phyloP scores from a whole-genome alignment of 257 asterid genomes.

The Solanum appendiculatum region DNA sequence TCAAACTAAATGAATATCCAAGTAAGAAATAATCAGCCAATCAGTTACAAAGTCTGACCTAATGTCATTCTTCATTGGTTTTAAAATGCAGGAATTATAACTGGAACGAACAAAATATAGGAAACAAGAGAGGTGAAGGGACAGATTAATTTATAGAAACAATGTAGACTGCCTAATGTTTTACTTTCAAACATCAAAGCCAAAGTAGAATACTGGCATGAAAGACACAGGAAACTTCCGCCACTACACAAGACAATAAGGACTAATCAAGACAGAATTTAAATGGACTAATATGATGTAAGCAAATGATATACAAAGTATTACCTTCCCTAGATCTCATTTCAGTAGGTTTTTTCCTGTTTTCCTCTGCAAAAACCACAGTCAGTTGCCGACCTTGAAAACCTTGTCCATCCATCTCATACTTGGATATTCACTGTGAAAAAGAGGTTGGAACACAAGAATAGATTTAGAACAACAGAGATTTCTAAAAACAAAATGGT shows the following conservation, averaged over 20 bases:
- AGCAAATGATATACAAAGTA: neutral
- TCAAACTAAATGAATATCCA: neutral
- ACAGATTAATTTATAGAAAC: neutral
- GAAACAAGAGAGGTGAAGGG: neutral
- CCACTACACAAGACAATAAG: neutral
- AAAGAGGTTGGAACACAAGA: neutral
- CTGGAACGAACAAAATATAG: neutral
- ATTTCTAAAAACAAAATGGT: neutral
- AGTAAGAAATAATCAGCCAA: neutral
- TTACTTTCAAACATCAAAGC: neutral
- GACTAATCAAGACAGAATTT: neutral
- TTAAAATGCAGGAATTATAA: neutral
- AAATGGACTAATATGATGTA: neutral
- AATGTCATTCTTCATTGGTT: neutral
- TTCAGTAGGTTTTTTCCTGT: conserved; percentile 68
- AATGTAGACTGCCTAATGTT: neutral
- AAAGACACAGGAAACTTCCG: neutral
- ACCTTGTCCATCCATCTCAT: conserved; percentile 57
- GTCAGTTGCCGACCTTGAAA: conserved; percentile 60
- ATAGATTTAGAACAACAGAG: neutral
- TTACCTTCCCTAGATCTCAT: conserved; percentile 52
- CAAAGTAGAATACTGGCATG: neutral
- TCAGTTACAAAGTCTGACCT: neutral
- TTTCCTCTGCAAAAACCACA: conserved; percentile 72
- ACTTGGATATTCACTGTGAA: conserved; percentile 64